Evolutionary conservation across 1,284 basidiomycete genomes (phyloP), one percentile per base, ranked within the genome.

Genomic region (Fomitopsis pinicola): DNA sequence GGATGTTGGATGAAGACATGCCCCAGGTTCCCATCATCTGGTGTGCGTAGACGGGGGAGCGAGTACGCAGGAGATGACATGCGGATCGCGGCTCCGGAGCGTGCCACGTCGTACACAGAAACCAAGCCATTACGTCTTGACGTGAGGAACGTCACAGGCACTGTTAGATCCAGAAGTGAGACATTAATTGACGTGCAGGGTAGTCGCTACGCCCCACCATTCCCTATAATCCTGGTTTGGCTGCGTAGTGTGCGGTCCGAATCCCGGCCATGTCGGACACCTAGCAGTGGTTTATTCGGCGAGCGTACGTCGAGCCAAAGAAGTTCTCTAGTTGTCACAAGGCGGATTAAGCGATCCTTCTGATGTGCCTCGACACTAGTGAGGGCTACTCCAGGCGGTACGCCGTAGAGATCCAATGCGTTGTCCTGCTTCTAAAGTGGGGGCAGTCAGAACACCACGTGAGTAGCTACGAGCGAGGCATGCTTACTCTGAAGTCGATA

Each of bases 241-340:
- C 77, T 69, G 55, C 74, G 72, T 17, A 92, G 76, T 2, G 81
- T 82, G 22, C 82, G 79, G 69, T 92, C 89, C 53, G 76, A 80
- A 45, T 79, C 74, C n/a, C 89, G 78, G 55, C 78, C 74, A 70
- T 92, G 90, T 62, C 79, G 82, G 66, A 82, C 81, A 7, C 80
- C 81, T 10, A 92, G 66, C 2, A 92, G 66, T 17, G 89, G 87
- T 61, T 75, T 82, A 26, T 69, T 70, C 14, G 80, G 71, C 67
- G 78, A 81, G 36, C 89, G 81, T 44, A 78, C 74, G 66, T 92
- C 90, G 35, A 91, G 69, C 88, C 88, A 92, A 15, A 87, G 62
- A 22, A 92, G 68, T 53, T 87, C 79, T 2, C 73, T 76, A 0
- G 87, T 91, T 0, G 88, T 84, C 42, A 78, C 80, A 5, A 89